Conservation (phyloP, 805 yeast genomes). For the Ogataea trehalophila region DNA sequence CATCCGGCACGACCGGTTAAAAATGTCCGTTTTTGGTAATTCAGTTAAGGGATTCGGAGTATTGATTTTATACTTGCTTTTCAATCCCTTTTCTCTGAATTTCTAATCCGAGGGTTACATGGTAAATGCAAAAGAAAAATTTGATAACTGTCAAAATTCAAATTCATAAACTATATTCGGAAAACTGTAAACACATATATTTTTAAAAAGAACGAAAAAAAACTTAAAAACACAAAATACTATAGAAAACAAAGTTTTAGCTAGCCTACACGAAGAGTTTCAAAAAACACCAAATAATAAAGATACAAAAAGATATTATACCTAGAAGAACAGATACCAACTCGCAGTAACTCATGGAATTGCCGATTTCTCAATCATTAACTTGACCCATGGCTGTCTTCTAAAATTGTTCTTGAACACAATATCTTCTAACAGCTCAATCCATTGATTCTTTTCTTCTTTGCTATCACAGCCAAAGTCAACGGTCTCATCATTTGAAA, state of each 20-base stretch:
- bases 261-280: neutral
- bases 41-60: too few relatives aligned
- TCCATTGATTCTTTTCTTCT: constrained; percentile 63
- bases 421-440: constrained; percentile 49
- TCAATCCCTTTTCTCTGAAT: too few relatives aligned
- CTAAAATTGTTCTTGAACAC: constrained; percentile 34
- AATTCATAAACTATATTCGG: too few relatives aligned
- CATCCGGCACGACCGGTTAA: too few relatives aligned
- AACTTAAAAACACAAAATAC: too few relatives aligned
- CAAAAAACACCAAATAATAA: neutral
- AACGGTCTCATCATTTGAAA: constrained; percentile 76
- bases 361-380: constrained; percentile 19
- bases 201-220: neutral
- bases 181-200: neutral
- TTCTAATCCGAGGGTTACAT: too few relatives aligned
- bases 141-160: too few relatives aligned
- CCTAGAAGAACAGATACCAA: neutral
- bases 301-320: neutral
- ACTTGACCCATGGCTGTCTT: constrained; percentile 34
- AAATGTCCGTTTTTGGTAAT: too few relatives aligned
- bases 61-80: too few relatives aligned
- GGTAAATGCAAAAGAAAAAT: too few relatives aligned
- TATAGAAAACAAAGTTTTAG: neutral
- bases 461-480: constrained; percentile 80
- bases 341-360: neutral